A percentile compares a stretch with the other conserved stretches of the same genome.
These are phyloP conservation scores for Verticillium longisporum DNA, from an alignment of 2,329 filamentous ascomycete genomes.

Conservation along the genomic window DNA sequence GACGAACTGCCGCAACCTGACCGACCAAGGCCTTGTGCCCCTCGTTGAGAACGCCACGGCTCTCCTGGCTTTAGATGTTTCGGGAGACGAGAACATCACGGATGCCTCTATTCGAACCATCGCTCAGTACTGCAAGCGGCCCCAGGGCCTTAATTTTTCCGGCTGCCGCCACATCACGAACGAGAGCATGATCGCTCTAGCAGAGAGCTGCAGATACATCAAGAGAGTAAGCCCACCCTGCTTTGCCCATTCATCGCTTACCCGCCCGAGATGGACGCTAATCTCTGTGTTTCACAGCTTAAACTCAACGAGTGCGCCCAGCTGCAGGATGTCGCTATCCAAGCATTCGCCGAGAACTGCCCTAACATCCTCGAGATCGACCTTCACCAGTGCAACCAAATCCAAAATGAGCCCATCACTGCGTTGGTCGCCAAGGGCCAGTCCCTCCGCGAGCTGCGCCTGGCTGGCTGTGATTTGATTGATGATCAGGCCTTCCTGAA, in stretches of 20 bases:
- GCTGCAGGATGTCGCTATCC: slow-evolving; percentile 72
- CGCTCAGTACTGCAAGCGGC: slow-evolving; percentile 70
- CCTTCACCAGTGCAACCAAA: slow-evolving; percentile 73
- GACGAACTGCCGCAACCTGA: slow-evolving; percentile 80
- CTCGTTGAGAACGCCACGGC: slow-evolving; percentile 74
- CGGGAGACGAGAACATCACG: slow-evolving; percentile 75
- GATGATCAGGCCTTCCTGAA: slow-evolving; percentile 83
- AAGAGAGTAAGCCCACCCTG: slow-evolving; percentile 60
- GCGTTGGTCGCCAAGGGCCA: slow-evolving; percentile 70
- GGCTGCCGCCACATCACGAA: slow-evolving; percentile 80
- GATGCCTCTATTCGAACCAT: slow-evolving; percentile 73
- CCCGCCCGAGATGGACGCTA: background rate
- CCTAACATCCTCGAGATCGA: slow-evolving; percentile 95
- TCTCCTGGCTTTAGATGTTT: slow-evolving; percentile 85
- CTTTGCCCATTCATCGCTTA: background rate
- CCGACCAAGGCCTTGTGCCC: slow-evolving; percentile 73
- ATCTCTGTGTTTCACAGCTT: slow-evolving; percentile 42
- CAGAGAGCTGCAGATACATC: slow-evolving; percentile 75
- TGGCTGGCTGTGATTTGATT: slow-evolving; percentile 79
- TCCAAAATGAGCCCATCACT: slow-evolving; percentile 80
- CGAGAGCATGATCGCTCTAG: slow-evolving; percentile 74
- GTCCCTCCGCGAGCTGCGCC: slow-evolving; percentile 81
- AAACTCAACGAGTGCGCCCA: slow-evolving; percentile 93
- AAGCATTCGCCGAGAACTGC: slow-evolving; percentile 82
- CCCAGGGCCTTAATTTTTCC: slow-evolving; percentile 92